Conservation (phyloP, 352 stramenopile species). For the Phytophthora tentaculata region DNA sequence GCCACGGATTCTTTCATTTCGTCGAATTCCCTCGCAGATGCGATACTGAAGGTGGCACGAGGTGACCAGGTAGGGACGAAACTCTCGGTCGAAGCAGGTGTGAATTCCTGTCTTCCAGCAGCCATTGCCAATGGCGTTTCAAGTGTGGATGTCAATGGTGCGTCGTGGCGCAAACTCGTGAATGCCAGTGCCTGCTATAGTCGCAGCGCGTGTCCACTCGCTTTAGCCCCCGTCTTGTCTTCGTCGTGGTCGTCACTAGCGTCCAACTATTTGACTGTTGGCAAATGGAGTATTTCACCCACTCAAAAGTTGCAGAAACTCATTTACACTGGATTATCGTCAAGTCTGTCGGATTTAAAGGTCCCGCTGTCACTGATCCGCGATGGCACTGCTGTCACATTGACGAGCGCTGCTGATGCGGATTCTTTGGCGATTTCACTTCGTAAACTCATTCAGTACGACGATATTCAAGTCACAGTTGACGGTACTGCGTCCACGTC, state of each 20-base stretch:
- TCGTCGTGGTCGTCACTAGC: constrained; percentile 28
- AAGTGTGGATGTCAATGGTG: constrained; percentile 32
- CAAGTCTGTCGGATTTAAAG: constrained; percentile 12
- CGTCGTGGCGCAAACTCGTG: constrained; percentile 56
- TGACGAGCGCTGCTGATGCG: constrained; percentile 28
- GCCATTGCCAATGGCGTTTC: constrained; percentile 11
- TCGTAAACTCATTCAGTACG: constrained; percentile 42
- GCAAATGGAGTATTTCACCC: constrained; percentile 45
- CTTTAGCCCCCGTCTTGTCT: constrained; percentile 45
- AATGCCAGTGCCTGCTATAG: constrained; percentile 63
- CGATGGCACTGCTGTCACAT: constrained; percentile 26
- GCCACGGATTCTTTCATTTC: constrained; percentile 15
- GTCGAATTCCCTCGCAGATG: constrained; percentile 34
- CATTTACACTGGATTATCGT: constrained; percentile 17
- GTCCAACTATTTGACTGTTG: constrained; percentile 35
- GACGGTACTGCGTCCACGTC: constrained; percentile 28
- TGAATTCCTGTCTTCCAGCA: constrained; percentile 41
- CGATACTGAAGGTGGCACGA: constrained; percentile 47
- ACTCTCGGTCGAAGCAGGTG: constrained; percentile 40
- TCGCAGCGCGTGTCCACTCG: constrained; percentile 44
- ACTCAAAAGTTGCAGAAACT: constrained; percentile 48
- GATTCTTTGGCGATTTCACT: constrained; percentile 31
- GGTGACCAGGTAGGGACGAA: constrained; percentile 27
- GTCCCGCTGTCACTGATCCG: constrained; percentile 28
- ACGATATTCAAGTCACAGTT: constrained; percentile 40